Conservation (phyloP, 2,329 filamentous ascomycete species). For the Bipolaris zeicola region DNA sequence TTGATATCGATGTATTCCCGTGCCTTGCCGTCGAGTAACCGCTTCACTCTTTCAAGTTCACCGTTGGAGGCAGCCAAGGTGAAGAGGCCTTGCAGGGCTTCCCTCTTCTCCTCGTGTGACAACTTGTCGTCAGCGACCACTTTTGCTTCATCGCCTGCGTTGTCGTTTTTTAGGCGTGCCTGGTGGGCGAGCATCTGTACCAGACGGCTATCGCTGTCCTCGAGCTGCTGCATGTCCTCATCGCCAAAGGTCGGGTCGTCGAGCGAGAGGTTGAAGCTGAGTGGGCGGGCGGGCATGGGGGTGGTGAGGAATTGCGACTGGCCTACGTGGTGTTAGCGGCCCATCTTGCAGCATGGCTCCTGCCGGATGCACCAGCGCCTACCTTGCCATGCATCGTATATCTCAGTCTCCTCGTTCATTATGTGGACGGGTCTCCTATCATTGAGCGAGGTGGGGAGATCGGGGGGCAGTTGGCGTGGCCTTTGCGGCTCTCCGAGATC, state of each 20-base stretch:
- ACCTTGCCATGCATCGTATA: conserved; percentile 99
- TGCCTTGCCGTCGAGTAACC: conserved; percentile 75
- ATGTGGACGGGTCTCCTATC: conserved; percentile 76
- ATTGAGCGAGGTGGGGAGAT: conserved; percentile 89
- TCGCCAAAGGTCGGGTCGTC: conserved; percentile 78
- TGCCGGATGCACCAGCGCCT: conserved; percentile 42
- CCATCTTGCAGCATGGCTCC: conserved; percentile 3
- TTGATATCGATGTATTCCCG: conserved; percentile 82
- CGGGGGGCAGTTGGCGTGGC: conserved; percentile 68
- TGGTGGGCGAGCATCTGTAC: conserved; percentile 97
- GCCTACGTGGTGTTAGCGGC: conserved; percentile 58
- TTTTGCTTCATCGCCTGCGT: conserved; percentile 74
- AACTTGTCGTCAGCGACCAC: conserved; percentile 77
- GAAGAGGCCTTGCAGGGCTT: conserved; percentile 82
- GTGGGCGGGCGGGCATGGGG: conserved; percentile 80
- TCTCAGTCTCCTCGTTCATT: conserved; percentile 82
- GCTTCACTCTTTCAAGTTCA: conserved; percentile 79
- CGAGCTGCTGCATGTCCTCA: conserved; percentile 61
- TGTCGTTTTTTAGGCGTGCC: conserved; percentile 77
- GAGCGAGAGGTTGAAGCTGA: conserved; percentile 83
- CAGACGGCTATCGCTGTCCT: conserved; percentile 83
- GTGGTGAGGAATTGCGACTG: conserved; percentile 94
- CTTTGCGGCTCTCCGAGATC: conserved; percentile 34
- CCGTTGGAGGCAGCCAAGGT: conserved; percentile 98
- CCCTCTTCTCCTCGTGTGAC: conserved; percentile 76